Evolutionary conservation across 1,284 basidiomycete species (phyloP).

Genomic region (Moesziomyces sp.): DNA sequence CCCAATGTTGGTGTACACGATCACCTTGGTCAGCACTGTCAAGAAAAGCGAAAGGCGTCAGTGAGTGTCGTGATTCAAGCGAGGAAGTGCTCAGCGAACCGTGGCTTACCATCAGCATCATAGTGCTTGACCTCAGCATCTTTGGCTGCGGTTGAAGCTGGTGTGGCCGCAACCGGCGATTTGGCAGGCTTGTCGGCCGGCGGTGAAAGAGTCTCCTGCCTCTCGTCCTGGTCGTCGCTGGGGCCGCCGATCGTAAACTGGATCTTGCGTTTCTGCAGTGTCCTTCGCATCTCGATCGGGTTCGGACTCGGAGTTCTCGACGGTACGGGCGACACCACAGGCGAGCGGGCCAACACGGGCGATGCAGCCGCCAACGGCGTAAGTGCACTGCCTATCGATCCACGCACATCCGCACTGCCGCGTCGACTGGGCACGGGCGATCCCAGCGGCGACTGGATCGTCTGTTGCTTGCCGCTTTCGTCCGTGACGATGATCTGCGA

Average conservation of each 20-base stretch:
- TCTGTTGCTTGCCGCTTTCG: slow-evolving; percentile 32
- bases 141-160: slow-evolving; percentile 1
- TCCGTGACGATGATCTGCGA: slow-evolving; percentile 48
- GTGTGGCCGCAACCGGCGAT: slow-evolving; percentile 22
- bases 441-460: slow-evolving; percentile 18
- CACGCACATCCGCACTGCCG: slow-evolving; percentile 10
- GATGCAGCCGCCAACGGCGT: slow-evolving; percentile 4
- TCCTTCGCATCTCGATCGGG: slow-evolving; percentile 20
- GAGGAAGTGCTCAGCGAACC: too few species aligned
- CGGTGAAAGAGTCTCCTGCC: slow-evolving; percentile 16
- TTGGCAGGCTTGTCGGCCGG: slow-evolving; percentile 32
- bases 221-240: slow-evolving; percentile 9
- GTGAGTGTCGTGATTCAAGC: too few species aligned
- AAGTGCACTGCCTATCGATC: neutral
- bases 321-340: slow-evolving; percentile 27
- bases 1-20: slow-evolving; percentile 88
- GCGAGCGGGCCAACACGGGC: slow-evolving; percentile 8
- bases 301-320: slow-evolving; percentile 36
- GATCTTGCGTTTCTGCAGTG: slow-evolving; percentile 17
- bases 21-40: slow-evolving; percentile 81
- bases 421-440: slow-evolving; percentile 15
- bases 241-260: slow-evolving; percentile 38
- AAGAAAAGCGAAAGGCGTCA: too few species aligned
- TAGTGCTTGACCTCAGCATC: slow-evolving; percentile 75
- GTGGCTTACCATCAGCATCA: slow-evolving; percentile 76